These are phyloP conservation scores for Pythium monospermum DNA, from an alignment of 352 stramenopile species.

Conservation along the genomic window DNA sequence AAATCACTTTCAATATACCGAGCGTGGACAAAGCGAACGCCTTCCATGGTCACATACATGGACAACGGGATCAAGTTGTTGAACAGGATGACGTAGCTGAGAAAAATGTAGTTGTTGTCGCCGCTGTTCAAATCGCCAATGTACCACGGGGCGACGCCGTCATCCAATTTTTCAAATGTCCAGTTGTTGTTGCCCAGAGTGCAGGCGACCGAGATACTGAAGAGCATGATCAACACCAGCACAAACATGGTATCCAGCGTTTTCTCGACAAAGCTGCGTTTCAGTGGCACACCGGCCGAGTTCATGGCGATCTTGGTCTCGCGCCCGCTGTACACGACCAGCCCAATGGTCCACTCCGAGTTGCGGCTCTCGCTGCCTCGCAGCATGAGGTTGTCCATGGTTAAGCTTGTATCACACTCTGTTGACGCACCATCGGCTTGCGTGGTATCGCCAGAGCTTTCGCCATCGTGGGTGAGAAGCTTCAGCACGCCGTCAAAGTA, in stretches of 20 bases:
- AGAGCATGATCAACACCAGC: constrained; percentile 80
- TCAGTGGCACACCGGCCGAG: constrained; percentile 69
- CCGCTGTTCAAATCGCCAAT: constrained; percentile 44
- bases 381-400: constrained; percentile 85
- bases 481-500: constrained; percentile 79
- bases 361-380: constrained; percentile 84
- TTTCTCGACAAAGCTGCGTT: constrained; percentile 85
- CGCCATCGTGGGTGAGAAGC: constrained; percentile 24
- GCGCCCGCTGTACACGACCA: constrained; percentile 81
- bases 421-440: constrained; percentile 1
- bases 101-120: constrained; percentile 82
- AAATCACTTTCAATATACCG: constrained; percentile 83
- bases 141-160: constrained; percentile 59
- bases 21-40: constrained; percentile 82
- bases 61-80: constrained; percentile 87
- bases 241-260: constrained; percentile 88
- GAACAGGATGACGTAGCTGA: constrained; percentile 88
- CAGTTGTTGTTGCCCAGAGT: constrained; percentile 84
- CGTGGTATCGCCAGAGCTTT: background rate
- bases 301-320: constrained; percentile 88
- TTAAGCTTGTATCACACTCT: constrained; percentile 57
- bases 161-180: constrained; percentile 50
- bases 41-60: constrained; percentile 90
- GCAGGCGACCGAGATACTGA: constrained; percentile 78
- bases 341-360: constrained; percentile 76